Base-by-base conservation (phyloP, 2,329 filamentous ascomycete genomes). In the Aspergillus oerlinghausenensis region DNA sequence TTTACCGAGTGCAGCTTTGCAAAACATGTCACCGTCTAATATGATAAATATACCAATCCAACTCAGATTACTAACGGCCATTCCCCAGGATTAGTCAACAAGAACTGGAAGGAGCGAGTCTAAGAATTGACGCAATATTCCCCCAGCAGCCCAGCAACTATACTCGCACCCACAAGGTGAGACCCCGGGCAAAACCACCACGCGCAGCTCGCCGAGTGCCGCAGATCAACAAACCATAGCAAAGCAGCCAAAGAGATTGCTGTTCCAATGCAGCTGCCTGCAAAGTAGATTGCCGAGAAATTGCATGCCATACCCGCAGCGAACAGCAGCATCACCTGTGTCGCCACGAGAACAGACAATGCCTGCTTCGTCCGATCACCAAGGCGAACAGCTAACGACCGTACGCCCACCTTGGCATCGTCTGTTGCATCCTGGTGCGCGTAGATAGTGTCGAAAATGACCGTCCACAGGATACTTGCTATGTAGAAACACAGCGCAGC, bases 381-480 rank as follows among this genome's bases (percentile, higher is more conserved):
- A 26, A 56, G 47, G n/a, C 26, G 51, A 2, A 95, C 78, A 1
- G 89, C 91, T 64, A 95, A 94, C 67, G 87, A 90, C 78, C 93
- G 95, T 75, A 96, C 94, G 8, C 91, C 92, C 0, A 88, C 90
- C 72, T 91, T 92, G 59, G 81, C 85, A 68, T 96, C 91, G 65
- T 96, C 90, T 67, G 87, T 87, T 71, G 93, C 88, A 67, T 96
- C 91, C 86, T 94, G 93, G 70, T 95, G 91, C 14, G 91, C 91
- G 28, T 96, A 96, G 32, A 96, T 91, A 85, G 94, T 95, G 71
- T 96, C 91, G 72, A 95, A 96, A 42, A 95, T 75, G 26, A 95
- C 82, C 0, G 90, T 95, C 92, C 92, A 96, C 3, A 91, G 89
- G 32, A 38, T 8, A 38, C 14, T 38, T 7, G 5, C 32, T 38